Conservation (phyloP, 768 basidiomycete genomes). For the Suillus tomentosus region DNA sequence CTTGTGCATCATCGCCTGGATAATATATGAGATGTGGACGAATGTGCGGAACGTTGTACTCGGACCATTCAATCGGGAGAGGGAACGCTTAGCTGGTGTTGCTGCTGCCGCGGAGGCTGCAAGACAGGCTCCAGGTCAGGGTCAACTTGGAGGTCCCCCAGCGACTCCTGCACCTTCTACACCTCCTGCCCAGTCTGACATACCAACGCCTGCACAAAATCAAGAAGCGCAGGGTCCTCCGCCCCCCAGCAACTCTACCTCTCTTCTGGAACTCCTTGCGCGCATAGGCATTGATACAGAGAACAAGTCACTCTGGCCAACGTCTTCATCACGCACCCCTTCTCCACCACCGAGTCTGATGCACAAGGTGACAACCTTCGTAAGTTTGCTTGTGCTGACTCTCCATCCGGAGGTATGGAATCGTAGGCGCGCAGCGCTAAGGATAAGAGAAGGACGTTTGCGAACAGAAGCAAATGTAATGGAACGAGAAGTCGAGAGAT, state of each 20-base stretch:
- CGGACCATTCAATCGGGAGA: constrained; percentile 40
- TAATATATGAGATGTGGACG: constrained; percentile 76
- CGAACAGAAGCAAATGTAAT: constrained; percentile 61
- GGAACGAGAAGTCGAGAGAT: constrained; percentile 30
- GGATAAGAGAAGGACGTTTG: constrained; percentile 63
- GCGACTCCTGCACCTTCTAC: constrained; percentile 19
- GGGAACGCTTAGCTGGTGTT: constrained; percentile 25
- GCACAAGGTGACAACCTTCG: constrained; percentile 55
- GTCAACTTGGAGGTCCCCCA: constrained; percentile 26
- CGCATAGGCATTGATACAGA: constrained; percentile 60
- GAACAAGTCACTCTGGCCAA: constrained; percentile 48
- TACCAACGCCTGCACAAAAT: constrained; percentile 15
- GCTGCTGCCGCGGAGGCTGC: constrained; percentile 25
- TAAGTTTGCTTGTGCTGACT: constrained; percentile 58
- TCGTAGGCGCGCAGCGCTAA: constrained; percentile 57
- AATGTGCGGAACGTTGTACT: constrained; percentile 53
- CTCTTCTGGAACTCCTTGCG: constrained; percentile 52
- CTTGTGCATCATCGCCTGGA: constrained; percentile 65
- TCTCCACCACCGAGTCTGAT: constrained; percentile 46
- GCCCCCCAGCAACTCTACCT: constrained; percentile 32
- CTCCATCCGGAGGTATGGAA: constrained; percentile 78
- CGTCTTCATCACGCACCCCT: constrained; percentile 18
- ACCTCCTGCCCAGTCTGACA: constrained; percentile 21
- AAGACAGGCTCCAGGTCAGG: constrained; percentile 23
- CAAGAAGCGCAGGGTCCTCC: constrained; percentile 32